Percentiles rank a stretch among this genome's conserved stretches.
Evolutionary conservation across 495 filamentous ascomycete genomes (phyloP).

Genomic region (Daldinia concentrica): DNA sequence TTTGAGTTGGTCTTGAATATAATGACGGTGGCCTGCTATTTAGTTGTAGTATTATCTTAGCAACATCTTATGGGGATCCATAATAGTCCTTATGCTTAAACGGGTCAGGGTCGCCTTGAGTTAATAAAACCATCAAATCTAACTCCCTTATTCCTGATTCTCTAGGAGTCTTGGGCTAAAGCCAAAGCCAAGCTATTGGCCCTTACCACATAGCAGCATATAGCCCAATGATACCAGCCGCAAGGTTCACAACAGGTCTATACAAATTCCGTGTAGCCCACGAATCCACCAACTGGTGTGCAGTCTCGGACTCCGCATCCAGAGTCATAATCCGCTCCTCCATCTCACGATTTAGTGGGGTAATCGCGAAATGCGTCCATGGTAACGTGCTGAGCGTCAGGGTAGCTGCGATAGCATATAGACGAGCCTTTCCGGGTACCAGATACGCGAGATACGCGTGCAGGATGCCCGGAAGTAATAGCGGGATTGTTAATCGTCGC

Average conservation of each 20-base stretch:
- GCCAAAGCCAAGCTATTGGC: not conserved
- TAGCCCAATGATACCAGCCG: slow-evolving; percentile 19
- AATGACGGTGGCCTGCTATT: not conserved
- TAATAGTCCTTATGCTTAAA: no score
- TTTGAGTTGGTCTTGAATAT: slow-evolving; percentile 61
- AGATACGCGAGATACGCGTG: slow-evolving; percentile 62
- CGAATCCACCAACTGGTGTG: slow-evolving; percentile 56
- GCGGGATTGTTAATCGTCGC: slow-evolving; percentile 28
- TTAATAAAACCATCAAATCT: no score
- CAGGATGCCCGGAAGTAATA: slow-evolving; percentile 44
- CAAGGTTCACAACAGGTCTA: slow-evolving; percentile 43
- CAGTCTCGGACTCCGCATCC: slow-evolving; percentile 46
- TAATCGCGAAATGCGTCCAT: slow-evolving; percentile 59
- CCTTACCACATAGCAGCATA: slow-evolving; percentile 22
- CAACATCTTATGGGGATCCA: not conserved
- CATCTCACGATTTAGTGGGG: slow-evolving; percentile 55
- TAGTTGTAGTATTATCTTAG: not conserved
- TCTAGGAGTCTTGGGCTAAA: not conserved
- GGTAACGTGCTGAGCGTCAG: slow-evolving; percentile 58
- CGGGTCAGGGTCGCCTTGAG: no score
- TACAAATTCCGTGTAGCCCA: slow-evolving; percentile 61
- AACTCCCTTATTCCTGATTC: not conserved
- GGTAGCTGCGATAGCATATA: slow-evolving; percentile 56
- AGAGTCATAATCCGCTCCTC: slow-evolving; percentile 4
- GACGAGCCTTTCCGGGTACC: slow-evolving; percentile 31